Percentiles rank a stretch among this genome's conserved stretches.
These are phyloP conservation scores for Dacryopinax primogenitus DNA, from an alignment of 768 basidiomycete species.

Conservation along the genomic window DNA sequence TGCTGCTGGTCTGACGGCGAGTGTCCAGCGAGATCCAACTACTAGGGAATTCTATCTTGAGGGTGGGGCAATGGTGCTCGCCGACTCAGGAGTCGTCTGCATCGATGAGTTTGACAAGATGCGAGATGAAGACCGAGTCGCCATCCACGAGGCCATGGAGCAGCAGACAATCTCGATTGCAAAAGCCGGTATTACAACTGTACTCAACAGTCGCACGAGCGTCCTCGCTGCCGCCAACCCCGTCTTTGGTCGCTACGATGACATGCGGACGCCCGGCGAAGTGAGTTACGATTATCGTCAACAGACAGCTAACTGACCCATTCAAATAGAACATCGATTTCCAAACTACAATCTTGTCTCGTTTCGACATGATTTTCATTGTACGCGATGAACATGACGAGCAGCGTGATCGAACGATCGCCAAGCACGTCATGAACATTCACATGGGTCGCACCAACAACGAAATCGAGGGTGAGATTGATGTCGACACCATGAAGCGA, in stretches of 20 bases:
- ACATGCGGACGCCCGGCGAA: constrained; percentile 90
- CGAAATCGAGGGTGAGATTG: constrained; percentile 73
- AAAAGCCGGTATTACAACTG: constrained; percentile 96
- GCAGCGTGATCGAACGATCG: constrained; percentile 83
- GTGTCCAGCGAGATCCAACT: constrained; percentile 83
- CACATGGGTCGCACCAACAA: constrained; percentile 87
- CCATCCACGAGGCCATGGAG: constrained; percentile 99
- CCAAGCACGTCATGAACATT: constrained; percentile 95
- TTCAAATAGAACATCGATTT: constrained; percentile 74
- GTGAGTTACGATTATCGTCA: constrained; percentile 29
- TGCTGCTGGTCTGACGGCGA: constrained; percentile 95
- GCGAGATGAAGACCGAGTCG: constrained; percentile 97
- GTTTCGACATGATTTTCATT: constrained; percentile 99
- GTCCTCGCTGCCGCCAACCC: constrained; percentile 97
- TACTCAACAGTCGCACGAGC: constrained; percentile 88
- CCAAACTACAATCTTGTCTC: constrained; percentile 93
- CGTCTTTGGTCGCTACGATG: constrained; percentile 94
- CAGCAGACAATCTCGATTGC: constrained; percentile 99
- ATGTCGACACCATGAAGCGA: constrained; percentile 95
- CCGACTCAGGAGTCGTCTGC: constrained; percentile 95
- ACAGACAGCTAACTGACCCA: background rate
- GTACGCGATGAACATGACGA: constrained; percentile 98
- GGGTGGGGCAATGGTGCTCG: constrained; percentile 98
- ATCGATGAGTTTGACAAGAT: constrained; percentile 99
- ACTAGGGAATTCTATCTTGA: constrained; percentile 97